Base-by-base conservation (phyloP, 2,329 filamentous ascomycete species). In the Fusarium lateritium region DNA sequence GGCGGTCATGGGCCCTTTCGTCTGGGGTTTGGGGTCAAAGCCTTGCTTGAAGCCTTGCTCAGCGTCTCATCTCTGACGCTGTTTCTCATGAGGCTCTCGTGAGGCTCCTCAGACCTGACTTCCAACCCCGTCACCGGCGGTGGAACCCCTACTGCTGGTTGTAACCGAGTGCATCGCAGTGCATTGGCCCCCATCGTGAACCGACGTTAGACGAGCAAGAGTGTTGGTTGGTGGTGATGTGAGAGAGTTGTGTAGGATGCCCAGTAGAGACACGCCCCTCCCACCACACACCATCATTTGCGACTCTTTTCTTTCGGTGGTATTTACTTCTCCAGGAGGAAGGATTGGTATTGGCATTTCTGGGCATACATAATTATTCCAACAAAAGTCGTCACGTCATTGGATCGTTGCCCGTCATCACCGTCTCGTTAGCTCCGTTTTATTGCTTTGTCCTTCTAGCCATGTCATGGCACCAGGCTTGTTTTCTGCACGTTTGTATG, bases 151-250 rank as follows among this genome's bases (percentile, higher is more conserved):
- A 59, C 39, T 38, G 4, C 15, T 42, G 63, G 46, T 47, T 45
- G 46, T 51, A 59, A 57, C 62, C 56, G 40, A 62, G 40, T 47
- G 60, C 57, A 65, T 44, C 34, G 22, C 58, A 39, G 33, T 40
- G 50, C 58, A 56, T 56, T 62, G 59, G 42, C 47, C 67, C 67
- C 57, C 59, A 28, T 59, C 26, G 31, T 62, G 64, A 73, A 69
- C 61, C 69, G 69, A 73, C 34, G 58, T 59, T 71, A 70, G 64
- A 72, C 70, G 65, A 65, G 58, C 26, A 28, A 31, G n/a, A 45
- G 28, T 42, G 31, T 61, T 42, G 38, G 47, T 58, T 60, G 46
- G 54, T 45, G 19, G 26, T 22, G 43, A 43, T 51, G 40, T 54
- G 39, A 39, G 22, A 50, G 53, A 34, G 28, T 31, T 31, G 33